Base-by-base conservation (phyloP, 306 rosid genomes). In the Lathyrus tuberosus region DNA sequence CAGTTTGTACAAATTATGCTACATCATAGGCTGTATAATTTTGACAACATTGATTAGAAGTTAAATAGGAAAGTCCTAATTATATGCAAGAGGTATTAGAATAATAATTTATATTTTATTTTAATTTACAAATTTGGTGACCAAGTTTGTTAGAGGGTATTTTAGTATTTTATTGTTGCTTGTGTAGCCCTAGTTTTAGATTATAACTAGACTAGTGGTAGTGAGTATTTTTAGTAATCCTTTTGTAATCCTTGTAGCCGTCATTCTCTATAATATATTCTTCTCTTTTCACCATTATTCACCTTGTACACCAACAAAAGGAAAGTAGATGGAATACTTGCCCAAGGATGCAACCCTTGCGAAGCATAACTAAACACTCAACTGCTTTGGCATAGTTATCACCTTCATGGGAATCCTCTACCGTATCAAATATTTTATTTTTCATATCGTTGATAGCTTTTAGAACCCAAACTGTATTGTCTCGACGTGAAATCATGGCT, bases 271-370 rank as follows among this genome's bases (percentile, higher is more conserved):
- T n/a, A n/a, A n/a, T n/a, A n/a, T n/a, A n/a, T n/a, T n/a, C n/a
- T n/a, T n/a, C n/a, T n/a, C n/a, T n/a, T n/a, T n/a, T n/a, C n/a
- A n/a, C n/a, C n/a, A n/a, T n/a, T n/a, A n/a, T n/a, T n/a, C n/a
- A n/a, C n/a, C n/a, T n/a, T n/a, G n/a, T n/a, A n/a, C n/a, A n/a
- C n/a, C n/a, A n/a, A n/a, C n/a, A n/a, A n/a, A n/a, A n/a, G n/a
- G 44, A 13, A 41, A 46, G 35, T 16, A 30, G 68, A 28, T 57
- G 38, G 52, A 82, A 37, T 76, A 93, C 98, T 83, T 90, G 97
- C 83, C 81, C 97, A 57, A 81, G 76, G 24, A 93, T 76, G 80
- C 97, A 93, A 69, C 87, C 98, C 77, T 88, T 90, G 56, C 98
- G 97, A 74, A 93, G 94, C 57, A 80, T 85, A 37, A 73, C 69